Base-by-base conservation (phyloP, 2,329 filamentous ascomycete genomes). In the Emericellopsis cladophorae region DNA sequence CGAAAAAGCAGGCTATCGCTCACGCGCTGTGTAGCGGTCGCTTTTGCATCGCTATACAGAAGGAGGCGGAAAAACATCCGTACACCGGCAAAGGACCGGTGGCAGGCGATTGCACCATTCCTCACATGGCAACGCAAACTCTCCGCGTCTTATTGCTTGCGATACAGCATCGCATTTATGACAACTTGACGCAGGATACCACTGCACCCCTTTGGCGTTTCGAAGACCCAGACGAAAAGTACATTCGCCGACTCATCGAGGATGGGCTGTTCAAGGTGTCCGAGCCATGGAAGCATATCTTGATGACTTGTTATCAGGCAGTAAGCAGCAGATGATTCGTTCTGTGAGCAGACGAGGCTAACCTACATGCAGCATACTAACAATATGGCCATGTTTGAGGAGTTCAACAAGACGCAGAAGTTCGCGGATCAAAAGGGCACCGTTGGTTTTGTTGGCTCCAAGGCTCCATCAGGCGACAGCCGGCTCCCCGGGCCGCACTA, bases 1-100 rank as follows among this genome's bases (percentile, higher is more conserved):
- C 56, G 2, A 59, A 59, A 40, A 62, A 58, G 37, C 61, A 65
- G 39, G 60, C 60, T 1, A 55, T 64, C 4, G 60, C 57, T 2
- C 61, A 62, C 40, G 55, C 61, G 24, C 52, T 64, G 43, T 57
- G 53, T 26, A 46, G 60, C 5, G 58, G 55, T 7, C 55, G 57
- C 2, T 63, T 65, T 42, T 60, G 55, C 44, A 53, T 55, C n/a
- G 52, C 50, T 16, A 51, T 62, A 5, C 53, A 57, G 40, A 51
- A 48, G 6, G 51, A 57, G 35, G 49, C 53, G 9, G 51, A 53
- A 7, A 45, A 49, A 24, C 51, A 51, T 31, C 49, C 49, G 2
- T 40, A 51, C 14, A 49, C 46, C 10, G 46, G 49, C 18, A 54
- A 46, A 24, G 49, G 48, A 18, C 50, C 49, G 34, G 38, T 60